phyloP scores from a whole-genome alignment of 2,329 filamentous ascomycete species.

The Fusarium agapanthi region DNA sequence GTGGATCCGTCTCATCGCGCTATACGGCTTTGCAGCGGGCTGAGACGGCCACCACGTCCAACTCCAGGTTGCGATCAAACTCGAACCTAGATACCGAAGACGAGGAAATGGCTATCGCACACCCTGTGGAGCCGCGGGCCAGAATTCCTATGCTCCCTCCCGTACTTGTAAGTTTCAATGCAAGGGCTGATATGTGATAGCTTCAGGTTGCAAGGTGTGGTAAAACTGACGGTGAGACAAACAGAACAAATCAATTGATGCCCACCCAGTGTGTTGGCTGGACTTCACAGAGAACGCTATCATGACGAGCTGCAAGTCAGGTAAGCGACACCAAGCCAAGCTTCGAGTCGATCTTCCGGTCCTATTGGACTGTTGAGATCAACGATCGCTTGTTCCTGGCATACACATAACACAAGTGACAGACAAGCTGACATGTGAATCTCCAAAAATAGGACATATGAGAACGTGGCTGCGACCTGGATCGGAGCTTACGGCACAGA shows the following conservation, averaged over 20 bases:
- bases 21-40: constrained; percentile 60
- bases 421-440: constrained; percentile 32
- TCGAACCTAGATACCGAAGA: constrained; percentile 68
- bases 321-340: constrained; percentile 61
- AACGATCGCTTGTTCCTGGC: not conserved
- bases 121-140: constrained; percentile 85
- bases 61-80: constrained; percentile 72
- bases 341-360: constrained; percentile 1
- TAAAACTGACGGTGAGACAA: constrained; percentile 24
- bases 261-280: constrained; percentile 87
- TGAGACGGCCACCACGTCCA: constrained; percentile 69
- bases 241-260: constrained; percentile 82
- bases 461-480: constrained; percentile 76
- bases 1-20: constrained; percentile 62
- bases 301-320: constrained; percentile 89
- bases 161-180: constrained; percentile 73
- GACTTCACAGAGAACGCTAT: constrained; percentile 95
- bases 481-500: constrained; percentile 39
- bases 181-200: not conserved
- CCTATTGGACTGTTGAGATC: constrained; percentile 7
- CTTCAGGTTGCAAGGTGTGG: not conserved
- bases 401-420: not conserved
- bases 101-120: constrained; percentile 70
- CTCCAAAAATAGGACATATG: constrained; percentile 68
- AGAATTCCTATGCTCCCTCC: constrained; percentile 88